Conservation (phyloP, 305 asterid species). For the Ajuga reptans region DNA sequence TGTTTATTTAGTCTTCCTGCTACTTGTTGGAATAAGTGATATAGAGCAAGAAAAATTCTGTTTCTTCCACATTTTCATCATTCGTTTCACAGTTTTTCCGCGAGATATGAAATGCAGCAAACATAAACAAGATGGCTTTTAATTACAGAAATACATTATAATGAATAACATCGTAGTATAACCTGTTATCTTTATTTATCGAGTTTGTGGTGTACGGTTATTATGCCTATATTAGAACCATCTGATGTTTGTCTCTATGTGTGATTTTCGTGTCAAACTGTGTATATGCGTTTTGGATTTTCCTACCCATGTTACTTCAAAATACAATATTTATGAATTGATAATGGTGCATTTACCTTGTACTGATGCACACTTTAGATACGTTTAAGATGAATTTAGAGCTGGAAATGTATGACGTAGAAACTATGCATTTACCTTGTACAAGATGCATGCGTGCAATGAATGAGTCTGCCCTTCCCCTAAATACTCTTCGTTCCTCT, state of each 20-base stretch:
- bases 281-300: background rate
- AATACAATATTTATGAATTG: slow-evolving; percentile 6
- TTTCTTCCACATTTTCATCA: too few relatives aligned
- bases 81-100: too few relatives aligned
- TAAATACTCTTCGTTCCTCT: slow-evolving; percentile 80
- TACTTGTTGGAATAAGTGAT: background rate
- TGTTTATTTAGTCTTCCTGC: background rate
- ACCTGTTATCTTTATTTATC: background rate
- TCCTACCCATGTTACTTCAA: background rate
- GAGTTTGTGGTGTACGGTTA: background rate
- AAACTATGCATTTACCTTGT: slow-evolving; percentile 52
- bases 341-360: slow-evolving; percentile 52
- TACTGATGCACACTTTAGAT: slow-evolving; percentile 54
- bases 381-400: background rate
- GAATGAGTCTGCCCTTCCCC: slow-evolving; percentile 85
- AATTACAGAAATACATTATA: background rate
- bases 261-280: background rate
- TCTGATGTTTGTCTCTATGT: background rate
- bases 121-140: background rate
- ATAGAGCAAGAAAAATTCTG: too few relatives aligned
- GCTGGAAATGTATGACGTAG: background rate
- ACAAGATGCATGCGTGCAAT: slow-evolving; percentile 97
- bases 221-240: background rate
- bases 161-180: background rate
- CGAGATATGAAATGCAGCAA: background rate